Conservation (phyloP, 2,329 filamentous ascomycete species). For the Macroventuria anomochaeta region DNA sequence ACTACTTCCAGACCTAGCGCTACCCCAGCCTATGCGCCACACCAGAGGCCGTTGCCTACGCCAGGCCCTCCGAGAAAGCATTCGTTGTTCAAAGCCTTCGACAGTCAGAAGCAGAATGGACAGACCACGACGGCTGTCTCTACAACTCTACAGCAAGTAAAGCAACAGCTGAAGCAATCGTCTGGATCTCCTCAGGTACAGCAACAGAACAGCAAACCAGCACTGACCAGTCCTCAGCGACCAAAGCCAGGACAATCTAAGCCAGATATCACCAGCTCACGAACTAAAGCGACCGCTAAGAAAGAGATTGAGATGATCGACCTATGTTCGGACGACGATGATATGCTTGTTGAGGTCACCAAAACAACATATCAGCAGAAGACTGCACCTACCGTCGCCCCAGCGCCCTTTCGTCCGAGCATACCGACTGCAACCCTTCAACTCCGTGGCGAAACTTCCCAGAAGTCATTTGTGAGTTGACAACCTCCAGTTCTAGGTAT, state of each 20-base stretch:
- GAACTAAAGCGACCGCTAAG: not conserved
- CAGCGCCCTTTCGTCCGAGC: not conserved
- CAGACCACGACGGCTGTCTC: not conserved
- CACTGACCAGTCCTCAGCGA: not conserved
- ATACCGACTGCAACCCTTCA: not conserved
- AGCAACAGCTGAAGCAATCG: not conserved
- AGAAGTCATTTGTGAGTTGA: not conserved
- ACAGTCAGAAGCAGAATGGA: not conserved
- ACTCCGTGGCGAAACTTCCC: not conserved
- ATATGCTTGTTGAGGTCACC: not conserved
- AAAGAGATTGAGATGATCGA: not conserved
- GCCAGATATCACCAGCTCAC: not conserved
- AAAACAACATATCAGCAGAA: not conserved
- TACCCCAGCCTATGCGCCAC: not conserved
- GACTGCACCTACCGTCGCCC: not conserved
- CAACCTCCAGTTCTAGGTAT: not conserved
- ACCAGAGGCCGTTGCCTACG: not conserved
- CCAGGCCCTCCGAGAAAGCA: not conserved
- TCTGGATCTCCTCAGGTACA: not conserved
- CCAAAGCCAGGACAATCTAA: not conserved
- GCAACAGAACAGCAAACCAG: not conserved
- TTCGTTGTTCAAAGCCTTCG: not conserved
- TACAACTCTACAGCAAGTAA: not conserved
- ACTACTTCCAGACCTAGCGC: not conserved
- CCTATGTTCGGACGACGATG: conserved; percentile 3